Evolutionary conservation across 2,329 filamentous ascomycete species (phyloP), one percentile per base, ranked within the genome.

Genomic region (Sporothrix luriei): DNA sequence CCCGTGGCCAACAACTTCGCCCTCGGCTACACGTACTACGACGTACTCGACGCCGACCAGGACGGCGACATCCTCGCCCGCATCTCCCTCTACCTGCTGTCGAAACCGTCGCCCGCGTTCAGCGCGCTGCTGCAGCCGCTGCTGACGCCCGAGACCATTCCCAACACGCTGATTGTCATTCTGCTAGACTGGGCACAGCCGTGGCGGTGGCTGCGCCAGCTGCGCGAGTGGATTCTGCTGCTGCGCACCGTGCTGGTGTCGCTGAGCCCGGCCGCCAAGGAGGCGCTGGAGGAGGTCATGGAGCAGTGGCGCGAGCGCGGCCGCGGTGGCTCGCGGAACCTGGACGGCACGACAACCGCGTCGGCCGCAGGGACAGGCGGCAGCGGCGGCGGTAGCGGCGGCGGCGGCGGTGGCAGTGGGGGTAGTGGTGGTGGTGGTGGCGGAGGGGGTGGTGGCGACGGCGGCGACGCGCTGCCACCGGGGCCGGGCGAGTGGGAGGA

Each of bases 171-270:
- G 71, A 87, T 98, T 73, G 91, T 97, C 72, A 89, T 99, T 75
- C 83, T 99, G n/a, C 85, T 99, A 55, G 94, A 97, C 82, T 99
- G 95, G 95, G 90, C 91, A 70, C 89, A 95, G 77, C 95, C 95
- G 16, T 97, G 95, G 89, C 84, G 89, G 72, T 99, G 96, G 93
- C 86, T 97, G 77, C 88, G 92, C 71, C 91, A 97, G 79, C 83
- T 99, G 70, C 87, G 92, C 76, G 91, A 91, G 77, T 99, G 95
- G 95, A 89, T 98, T 72, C 85, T 93, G 59, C 85, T 98, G 38
- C 82, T 99, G 73, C 88, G 91, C 71, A 90, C 88, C 19, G 90
- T 96, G 14, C 87, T 94, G 69, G 84, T 89, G 70, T 91, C 88
- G 40, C 85, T 95, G 29, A 90, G 90, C 74, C 83, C 88, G 70